phyloP scores from a whole-genome alignment of 2,329 filamentous ascomycete genomes.

The Aspergillus sp. region DNA sequence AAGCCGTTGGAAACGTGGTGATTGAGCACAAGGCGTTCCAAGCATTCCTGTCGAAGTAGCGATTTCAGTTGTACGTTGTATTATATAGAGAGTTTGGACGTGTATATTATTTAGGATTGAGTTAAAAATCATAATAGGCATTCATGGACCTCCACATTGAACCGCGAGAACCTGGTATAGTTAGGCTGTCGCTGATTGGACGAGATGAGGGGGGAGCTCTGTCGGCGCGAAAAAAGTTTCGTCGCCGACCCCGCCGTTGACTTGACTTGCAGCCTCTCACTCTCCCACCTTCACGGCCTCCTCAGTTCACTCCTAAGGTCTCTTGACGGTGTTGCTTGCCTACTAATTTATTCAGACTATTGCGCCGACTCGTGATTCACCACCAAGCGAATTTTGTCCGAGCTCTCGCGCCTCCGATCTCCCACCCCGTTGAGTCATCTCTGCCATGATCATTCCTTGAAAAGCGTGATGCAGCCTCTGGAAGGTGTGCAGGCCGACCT shows the following conservation, averaged over 20 bases:
- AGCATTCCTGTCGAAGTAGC: constrained; percentile 79
- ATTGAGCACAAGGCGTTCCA: constrained; percentile 97
- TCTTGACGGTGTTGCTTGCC: neutral
- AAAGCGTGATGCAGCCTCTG: constrained; percentile 39
- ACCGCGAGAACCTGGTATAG: neutral
- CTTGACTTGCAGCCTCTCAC: constrained; percentile 20
- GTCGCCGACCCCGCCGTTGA: constrained; percentile 28
- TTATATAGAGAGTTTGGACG: neutral
- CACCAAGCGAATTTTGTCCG: neutral
- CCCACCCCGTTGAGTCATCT: constrained; percentile 21
- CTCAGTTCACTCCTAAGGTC: neutral
- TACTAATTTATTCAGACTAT: neutral
- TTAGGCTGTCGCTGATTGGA: constrained; percentile 18
- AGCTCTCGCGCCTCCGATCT: constrained; percentile 9
- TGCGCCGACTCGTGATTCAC: neutral
- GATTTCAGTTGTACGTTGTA: constrained; percentile 1
- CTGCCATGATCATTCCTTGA: constrained; percentile 41
- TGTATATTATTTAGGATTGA: neutral
- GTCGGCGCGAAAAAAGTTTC: constrained; percentile 23
- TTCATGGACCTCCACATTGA: neutral
- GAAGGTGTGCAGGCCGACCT: constrained; percentile 49
- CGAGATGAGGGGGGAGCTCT: constrained; percentile 13
- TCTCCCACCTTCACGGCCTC: constrained; percentile 4
- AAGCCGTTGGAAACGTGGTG: constrained; percentile 77
- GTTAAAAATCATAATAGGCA: neutral